These are phyloP conservation scores for Metarhizium robertsii DNA, from an alignment of 2,329 filamentous ascomycete species.

Conservation along the genomic window DNA sequence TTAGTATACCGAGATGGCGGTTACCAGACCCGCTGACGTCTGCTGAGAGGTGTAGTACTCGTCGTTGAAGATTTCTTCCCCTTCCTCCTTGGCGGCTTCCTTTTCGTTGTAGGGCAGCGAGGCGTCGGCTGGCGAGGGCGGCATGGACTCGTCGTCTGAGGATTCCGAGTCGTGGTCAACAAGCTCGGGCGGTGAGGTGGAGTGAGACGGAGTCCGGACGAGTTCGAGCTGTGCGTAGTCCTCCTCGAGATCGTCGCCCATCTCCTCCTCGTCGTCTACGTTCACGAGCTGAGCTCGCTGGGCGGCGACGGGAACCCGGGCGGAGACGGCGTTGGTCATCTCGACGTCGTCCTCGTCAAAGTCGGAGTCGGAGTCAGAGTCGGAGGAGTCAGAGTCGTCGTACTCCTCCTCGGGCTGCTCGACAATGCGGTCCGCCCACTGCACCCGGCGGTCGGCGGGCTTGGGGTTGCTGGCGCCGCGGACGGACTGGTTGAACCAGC, in stretches of 20 bases:
- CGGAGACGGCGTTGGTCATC: constrained; percentile 40
- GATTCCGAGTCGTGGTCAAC: constrained; percentile 62
- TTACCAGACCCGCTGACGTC: constrained; percentile 41
- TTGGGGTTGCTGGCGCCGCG: constrained; percentile 52
- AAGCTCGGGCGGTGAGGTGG: constrained; percentile 57
- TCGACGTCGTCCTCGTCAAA: constrained; percentile 52
- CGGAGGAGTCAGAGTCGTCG: constrained; percentile 43
- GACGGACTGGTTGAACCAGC: constrained; percentile 96
- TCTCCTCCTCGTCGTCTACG: constrained; percentile 33
- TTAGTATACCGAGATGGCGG: constrained; percentile 49
- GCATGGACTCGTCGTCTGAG: constrained; percentile 67
- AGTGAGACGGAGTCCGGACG: constrained; percentile 59
- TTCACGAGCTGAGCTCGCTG: constrained; percentile 15
- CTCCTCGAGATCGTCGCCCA: constrained; percentile 47
- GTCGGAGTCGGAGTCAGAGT: constrained; percentile 35
- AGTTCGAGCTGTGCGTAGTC: constrained; percentile 57
- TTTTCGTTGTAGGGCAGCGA: constrained; percentile 52
- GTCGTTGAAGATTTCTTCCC: constrained; percentile 39
- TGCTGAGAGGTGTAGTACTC: constrained; percentile 45
- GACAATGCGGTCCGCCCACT: constrained; percentile 75
- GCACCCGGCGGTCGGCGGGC: constrained; percentile 61
- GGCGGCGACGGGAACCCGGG: constrained; percentile 32
- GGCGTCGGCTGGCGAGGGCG: constrained; percentile 55
- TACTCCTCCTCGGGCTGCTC: constrained; percentile 66
- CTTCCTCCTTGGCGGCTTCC: constrained; percentile 33